Percentiles rank a stretch among this genome's conserved stretches.
Conservation (phyloP, 2,329 filamentous ascomycete genomes). For the Sarocladiaceae sp. region DNA sequence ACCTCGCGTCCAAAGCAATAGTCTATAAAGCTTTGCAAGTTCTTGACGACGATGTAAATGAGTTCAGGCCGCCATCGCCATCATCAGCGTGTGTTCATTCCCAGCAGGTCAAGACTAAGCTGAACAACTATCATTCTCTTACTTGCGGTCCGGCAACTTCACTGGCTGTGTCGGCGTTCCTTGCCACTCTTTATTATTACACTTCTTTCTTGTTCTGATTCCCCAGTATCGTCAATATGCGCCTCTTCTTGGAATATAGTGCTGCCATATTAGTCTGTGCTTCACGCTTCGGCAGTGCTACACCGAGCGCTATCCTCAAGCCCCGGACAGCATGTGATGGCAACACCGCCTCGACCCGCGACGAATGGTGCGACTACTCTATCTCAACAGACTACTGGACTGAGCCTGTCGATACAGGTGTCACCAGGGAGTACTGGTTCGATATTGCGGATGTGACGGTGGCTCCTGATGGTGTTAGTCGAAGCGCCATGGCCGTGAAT, state of each 20-base stretch:
- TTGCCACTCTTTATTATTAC: background rate
- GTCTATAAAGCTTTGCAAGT: background rate
- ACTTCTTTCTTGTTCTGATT: background rate
- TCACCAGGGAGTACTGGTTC: constrained; percentile 46
- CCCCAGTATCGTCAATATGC: background rate
- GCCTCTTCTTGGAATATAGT: background rate
- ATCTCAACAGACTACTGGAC: constrained; percentile 42
- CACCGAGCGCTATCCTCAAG: background rate
- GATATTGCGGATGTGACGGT: constrained; percentile 34
- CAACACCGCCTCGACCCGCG: constrained; percentile 27
- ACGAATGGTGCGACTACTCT: constrained; percentile 43
- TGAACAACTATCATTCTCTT: background rate
- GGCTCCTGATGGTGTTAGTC: constrained; percentile 41
- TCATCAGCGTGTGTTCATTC: background rate
- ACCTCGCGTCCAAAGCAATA: too few species aligned
- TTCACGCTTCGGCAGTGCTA: background rate
- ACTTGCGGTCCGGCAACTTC: background rate
- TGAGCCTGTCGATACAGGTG: constrained; percentile 40
- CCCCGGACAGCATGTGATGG: constrained; percentile 16
- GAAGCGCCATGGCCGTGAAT: constrained; percentile 45
- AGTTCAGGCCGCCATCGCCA: background rate
- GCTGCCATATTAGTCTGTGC: background rate
- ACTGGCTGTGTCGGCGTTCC: background rate
- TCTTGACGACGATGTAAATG: too few species aligned
- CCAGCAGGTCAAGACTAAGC: background rate